These are phyloP conservation scores for Themeda triandra DNA, from an alignment of 176 grass and related monocot genomes.

Conservation along the genomic window DNA sequence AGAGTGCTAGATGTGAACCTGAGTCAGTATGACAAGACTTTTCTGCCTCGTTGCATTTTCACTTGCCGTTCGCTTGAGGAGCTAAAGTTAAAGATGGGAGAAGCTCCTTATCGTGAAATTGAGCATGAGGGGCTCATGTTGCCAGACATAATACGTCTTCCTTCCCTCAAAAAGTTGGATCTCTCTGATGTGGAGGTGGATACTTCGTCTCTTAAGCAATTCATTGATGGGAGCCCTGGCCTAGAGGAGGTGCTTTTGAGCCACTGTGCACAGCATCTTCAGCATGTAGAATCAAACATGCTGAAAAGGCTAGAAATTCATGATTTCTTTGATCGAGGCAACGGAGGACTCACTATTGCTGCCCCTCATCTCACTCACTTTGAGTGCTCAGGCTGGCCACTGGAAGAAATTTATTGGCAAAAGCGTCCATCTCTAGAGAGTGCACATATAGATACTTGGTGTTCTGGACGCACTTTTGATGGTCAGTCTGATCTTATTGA, in stretches of 20 bases:
- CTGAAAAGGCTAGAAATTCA: slow-evolving; percentile 27
- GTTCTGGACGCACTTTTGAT: not conserved
- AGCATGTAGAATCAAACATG: slow-evolving; percentile 5
- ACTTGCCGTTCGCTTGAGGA: slow-evolving; percentile 27
- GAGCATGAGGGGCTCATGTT: slow-evolving; percentile 4
- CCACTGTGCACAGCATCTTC: not conserved
- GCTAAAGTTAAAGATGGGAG: slow-evolving; percentile 24
- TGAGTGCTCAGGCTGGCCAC: slow-evolving; percentile 3
- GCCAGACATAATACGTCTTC: slow-evolving; percentile 20
- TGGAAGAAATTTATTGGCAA: slow-evolving; percentile 18
- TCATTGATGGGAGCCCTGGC: slow-evolving; percentile 24
- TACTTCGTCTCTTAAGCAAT: not conserved
- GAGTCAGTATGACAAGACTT: not conserved
- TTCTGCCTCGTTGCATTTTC: slow-evolving; percentile 27
- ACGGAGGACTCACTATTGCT: not conserved
- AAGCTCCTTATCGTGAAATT: slow-evolving; percentile 7
- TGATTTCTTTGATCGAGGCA: not conserved
- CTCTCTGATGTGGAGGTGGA: slow-evolving; percentile 11
- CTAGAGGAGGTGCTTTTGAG: slow-evolving; percentile 26
- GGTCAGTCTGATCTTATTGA: not conserved
- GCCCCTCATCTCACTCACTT: slow-evolving; percentile 24
- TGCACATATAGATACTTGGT: slow-evolving; percentile 17
- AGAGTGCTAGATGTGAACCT: slow-evolving; percentile 12
- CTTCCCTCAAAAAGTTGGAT: slow-evolving; percentile 25
- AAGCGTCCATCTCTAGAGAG: slow-evolving; percentile 18